Evolutionary conservation across 2,329 filamentous ascomycete genomes (phyloP), one percentile per base, ranked within the genome.

Genomic region (Hymenotorrendiella dingleyae): DNA sequence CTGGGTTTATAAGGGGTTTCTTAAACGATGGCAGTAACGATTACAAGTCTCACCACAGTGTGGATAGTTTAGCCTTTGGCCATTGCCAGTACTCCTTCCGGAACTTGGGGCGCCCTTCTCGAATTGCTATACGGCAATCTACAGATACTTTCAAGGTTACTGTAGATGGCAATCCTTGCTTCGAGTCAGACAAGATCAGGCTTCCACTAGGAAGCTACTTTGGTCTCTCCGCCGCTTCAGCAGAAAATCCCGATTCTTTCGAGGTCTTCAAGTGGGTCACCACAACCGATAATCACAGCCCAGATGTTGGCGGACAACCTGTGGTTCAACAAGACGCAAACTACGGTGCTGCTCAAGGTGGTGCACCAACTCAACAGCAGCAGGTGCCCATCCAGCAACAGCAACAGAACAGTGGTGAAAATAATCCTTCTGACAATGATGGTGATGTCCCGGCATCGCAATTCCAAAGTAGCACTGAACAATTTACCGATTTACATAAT

Each of bases 201-300:
- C 74, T 98, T 19, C 93, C 91, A 3, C 57, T 74, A 2, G 86
- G 86, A 53, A 94, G 97, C 69, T 76, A 78, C 62, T 86, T 95
- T 53, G 93, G 93, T 56, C 69, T 98, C 54, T 88, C 85, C 10
- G 93, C 91, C 30, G 86, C 87, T 12, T 91, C 87, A 3, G 86
- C 87, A 22, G 91, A 97, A 54, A 90, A 81, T 56, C 89, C 93
- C 1, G 93, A 98, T 67, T 94, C 88, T 4, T 94, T 96, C 58
- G 93, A 98, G 66, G 65, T 95, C 53, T 93, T 90, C 72, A 94
- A 91, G 62, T 76, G 97, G 60, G 74, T 85, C 26, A 78, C 93
- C 39, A 78, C 82, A 59, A 81, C 76, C 9, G 75, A 79, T 20
- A 62, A 63, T 22, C 62, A 55, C 23, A 48, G 42, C 57, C 43